phyloP scores from a whole-genome alignment of 169 alveolate genomes.

The Plasmodium ovale region DNA sequence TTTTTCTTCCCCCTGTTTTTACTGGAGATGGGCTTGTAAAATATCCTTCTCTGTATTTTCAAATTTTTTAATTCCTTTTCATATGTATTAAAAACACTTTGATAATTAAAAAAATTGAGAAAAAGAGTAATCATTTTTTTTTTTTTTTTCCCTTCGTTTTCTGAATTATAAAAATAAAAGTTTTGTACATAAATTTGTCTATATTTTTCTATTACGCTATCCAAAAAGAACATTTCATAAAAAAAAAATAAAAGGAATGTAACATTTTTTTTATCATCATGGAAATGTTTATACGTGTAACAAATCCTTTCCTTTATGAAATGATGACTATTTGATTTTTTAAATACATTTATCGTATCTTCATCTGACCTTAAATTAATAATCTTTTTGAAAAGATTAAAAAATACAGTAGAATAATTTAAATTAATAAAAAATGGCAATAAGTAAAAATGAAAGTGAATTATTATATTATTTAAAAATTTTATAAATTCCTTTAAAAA shows the following conservation, averaged over 20 bases:
- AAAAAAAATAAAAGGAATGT: neutral
- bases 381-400: conserved; percentile 37
- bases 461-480: conserved; percentile 62
- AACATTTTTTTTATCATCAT: neutral
- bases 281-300: neutral
- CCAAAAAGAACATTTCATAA: conserved; percentile 18
- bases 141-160: neutral
- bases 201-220: conserved; percentile 12
- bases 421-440: conserved; percentile 63
- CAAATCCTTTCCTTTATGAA: conserved; percentile 8
- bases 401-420: conserved; percentile 38
- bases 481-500: conserved; percentile 45
- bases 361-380: neutral
- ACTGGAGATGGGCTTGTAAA: neutral
- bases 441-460: conserved; percentile 65
- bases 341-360: neutral
- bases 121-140: neutral
- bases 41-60: conserved; percentile 17
- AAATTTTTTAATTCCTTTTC: conserved; percentile 28
- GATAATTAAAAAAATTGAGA: conserved; percentile 42
- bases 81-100: conserved; percentile 48
- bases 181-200: conserved; percentile 28
- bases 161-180: conserved; percentile 28
- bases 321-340: conserved; percentile 1
- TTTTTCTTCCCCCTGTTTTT: neutral